These are phyloP conservation scores for Thielaviopsis populi DNA, from an alignment of 2,329 filamentous ascomycete species.

Conservation along the genomic window DNA sequence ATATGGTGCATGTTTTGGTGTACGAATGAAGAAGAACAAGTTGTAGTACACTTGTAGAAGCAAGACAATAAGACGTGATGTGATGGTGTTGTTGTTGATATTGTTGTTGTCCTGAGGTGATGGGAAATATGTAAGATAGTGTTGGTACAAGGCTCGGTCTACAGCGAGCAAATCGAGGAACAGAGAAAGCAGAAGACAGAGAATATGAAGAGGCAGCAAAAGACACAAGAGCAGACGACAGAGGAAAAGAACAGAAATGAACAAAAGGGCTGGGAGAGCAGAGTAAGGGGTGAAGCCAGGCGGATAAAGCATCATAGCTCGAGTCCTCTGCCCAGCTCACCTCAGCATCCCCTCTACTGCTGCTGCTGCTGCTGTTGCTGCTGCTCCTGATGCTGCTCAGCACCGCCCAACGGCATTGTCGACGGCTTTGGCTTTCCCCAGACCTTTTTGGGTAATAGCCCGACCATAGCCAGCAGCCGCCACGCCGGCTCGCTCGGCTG, in stretches of 20 bases:
- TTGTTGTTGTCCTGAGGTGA: neutral
- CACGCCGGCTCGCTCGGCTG: conserved; percentile 85
- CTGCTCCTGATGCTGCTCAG: neutral
- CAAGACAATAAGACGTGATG: neutral
- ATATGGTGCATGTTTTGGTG: neutral
- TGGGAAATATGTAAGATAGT: neutral
- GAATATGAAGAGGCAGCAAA: neutral
- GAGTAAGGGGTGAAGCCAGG: neutral
- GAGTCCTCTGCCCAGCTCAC: neutral
- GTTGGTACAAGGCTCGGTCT: conserved; percentile 3
- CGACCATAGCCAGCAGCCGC: conserved; percentile 69
- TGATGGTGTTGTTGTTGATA: neutral
- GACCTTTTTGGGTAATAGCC: conserved; percentile 18
- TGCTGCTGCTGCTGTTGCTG: neutral
- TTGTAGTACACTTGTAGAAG: neutral
- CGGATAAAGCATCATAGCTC: neutral
- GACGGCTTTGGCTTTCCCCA: conserved; percentile 15
- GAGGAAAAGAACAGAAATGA: neutral
- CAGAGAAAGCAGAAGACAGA: neutral
- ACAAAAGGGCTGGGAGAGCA: neutral
- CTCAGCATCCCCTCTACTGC: neutral
- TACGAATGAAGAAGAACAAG: neutral
- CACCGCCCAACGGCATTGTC: conserved; percentile 1
- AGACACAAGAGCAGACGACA: neutral
- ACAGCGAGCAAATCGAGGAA: neutral